Base-by-base conservation (phyloP, 1,284 basidiomycete species). In the Ceratobasidium sp. region DNA sequence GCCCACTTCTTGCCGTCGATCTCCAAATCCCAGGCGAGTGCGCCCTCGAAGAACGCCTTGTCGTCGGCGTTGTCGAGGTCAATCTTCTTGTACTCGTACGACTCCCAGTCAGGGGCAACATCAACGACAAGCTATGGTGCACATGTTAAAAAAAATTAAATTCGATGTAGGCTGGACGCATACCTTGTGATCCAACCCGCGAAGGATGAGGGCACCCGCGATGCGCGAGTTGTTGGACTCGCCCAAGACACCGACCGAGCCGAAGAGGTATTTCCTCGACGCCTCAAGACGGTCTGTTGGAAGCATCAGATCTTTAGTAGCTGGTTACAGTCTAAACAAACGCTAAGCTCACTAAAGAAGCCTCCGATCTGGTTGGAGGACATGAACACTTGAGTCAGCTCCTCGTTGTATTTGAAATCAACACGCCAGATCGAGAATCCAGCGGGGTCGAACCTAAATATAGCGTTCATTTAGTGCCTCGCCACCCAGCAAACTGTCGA, bases 341-440 rank as follows among this genome's bases (percentile, higher is more conserved):
- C 19, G 39, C 11, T 2, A 22, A 9, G 78, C 79, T 54, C 56
- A 80, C 79, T 84, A 89, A 97, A 98, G 90, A 98, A 95, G 34
- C 97, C 97, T 76, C 89, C 89, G 81, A 98, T 91, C 84, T 92
- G 91, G 85, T 93, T 92, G 79, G 90, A 89, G 74, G 93, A 96
- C 95, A 95, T 98, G 88, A 95, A 98, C 74, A 88, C 88, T 83
- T 90, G 89, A 51, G 95, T 96, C 78, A 99, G 90, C 85, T 98
- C 97, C 34, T 92, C 87, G 85, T 94, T 94, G 90, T 98, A 98
- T 87, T 98, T 96, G 92, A 95, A 98, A 87, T 96, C 93, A 75
- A 96, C 89, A 77, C 91, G 88, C 93, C 93, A 97, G 82, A 92
- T 83, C 77, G 95, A 97, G 90, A 91, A 98, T 62, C 96, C 96